phyloP scores from a whole-genome alignment of 2,329 filamentous ascomycete species.

The Seiridium unicorne region DNA sequence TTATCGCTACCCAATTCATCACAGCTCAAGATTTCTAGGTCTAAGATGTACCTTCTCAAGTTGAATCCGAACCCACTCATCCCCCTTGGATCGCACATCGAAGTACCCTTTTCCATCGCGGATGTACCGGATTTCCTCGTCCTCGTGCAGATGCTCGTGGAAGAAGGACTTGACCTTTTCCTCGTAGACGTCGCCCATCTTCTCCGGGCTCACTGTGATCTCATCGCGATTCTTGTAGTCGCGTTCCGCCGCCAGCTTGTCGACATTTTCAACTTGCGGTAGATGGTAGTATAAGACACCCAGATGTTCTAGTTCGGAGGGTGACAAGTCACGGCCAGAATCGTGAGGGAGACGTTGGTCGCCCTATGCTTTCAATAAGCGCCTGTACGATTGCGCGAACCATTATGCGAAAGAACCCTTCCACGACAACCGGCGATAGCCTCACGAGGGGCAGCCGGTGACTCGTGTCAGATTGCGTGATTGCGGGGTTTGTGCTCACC shows the following conservation, averaged over 20 bases:
- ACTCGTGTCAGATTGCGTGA: slow-evolving; percentile 7
- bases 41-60: slow-evolving; percentile 64
- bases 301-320: slow-evolving; percentile 66
- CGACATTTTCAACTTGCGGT: slow-evolving; percentile 62
- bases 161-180: slow-evolving; percentile 94
- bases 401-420: neutral
- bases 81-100: slow-evolving; percentile 79
- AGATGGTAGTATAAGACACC: slow-evolving; percentile 79
- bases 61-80: slow-evolving; percentile 85
- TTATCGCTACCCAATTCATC: too few relatives aligned
- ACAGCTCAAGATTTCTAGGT: too few relatives aligned
- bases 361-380: slow-evolving; percentile 52
- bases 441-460: neutral
- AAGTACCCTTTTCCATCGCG: slow-evolving; percentile 87
- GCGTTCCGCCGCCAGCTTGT: slow-evolving; percentile 71
- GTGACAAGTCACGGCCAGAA: slow-evolving; percentile 68
- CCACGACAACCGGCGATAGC: neutral
- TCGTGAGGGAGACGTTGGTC: slow-evolving; percentile 92
- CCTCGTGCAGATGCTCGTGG: slow-evolving; percentile 92
- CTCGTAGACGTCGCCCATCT: slow-evolving; percentile 86
- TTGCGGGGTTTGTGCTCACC: slow-evolving; percentile 34
- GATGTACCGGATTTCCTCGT: slow-evolving; percentile 97
- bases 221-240: slow-evolving; percentile 94
- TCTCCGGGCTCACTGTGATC: slow-evolving; percentile 81
- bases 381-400: neutral